These are phyloP conservation scores for Wickerhamomyces mucosus DNA, from an alignment of 805 yeast species.

Conservation along the genomic window DNA sequence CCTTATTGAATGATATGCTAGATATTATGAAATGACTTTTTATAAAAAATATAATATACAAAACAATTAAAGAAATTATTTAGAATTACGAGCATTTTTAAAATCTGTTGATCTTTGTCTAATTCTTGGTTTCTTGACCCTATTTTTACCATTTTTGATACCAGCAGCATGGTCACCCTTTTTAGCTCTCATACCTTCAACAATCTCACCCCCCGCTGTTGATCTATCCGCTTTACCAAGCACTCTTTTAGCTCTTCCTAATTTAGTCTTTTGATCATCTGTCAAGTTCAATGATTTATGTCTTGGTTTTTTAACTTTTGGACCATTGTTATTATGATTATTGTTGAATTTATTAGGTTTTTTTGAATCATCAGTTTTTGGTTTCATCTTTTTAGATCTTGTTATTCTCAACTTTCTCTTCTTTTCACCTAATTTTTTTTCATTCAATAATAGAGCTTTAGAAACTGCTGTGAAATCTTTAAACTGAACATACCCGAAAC, in stretches of 20 bases:
- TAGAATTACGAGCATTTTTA: conserved; percentile 20
- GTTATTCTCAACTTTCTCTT: conserved; percentile 65
- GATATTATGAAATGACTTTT: no score
- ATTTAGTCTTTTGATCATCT: conserved; percentile 61
- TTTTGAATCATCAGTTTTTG: conserved; percentile 7
- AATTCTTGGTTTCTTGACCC: conserved; percentile 38
- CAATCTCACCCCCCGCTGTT: conserved; percentile 45
- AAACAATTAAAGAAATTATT: no score
- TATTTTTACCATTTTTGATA: conserved; percentile 44
- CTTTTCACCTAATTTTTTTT: conserved; percentile 42
- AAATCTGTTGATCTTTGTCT: conserved; percentile 35
- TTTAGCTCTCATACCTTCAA: conserved; percentile 73
- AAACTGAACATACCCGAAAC: conserved; percentile 94
- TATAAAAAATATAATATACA: no score
- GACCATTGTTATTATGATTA: conserved; percentile 5
- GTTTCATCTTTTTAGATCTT: conserved; percentile 42
- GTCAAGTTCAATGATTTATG: conserved; percentile 31
- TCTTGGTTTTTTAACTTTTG: conserved; percentile 1
- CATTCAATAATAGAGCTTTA: conserved; percentile 73
- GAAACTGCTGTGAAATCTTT: conserved; percentile 62
- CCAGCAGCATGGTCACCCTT: conserved; percentile 58
- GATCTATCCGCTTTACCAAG: conserved; percentile 76
- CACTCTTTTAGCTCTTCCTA: conserved; percentile 71
- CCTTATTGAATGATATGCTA: no score
- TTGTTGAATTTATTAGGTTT: conserved; percentile 6